phyloP scores from a whole-genome alignment of 202 grass and related monocot genomes.

The Schoenoplectus tabernaemontani region DNA sequence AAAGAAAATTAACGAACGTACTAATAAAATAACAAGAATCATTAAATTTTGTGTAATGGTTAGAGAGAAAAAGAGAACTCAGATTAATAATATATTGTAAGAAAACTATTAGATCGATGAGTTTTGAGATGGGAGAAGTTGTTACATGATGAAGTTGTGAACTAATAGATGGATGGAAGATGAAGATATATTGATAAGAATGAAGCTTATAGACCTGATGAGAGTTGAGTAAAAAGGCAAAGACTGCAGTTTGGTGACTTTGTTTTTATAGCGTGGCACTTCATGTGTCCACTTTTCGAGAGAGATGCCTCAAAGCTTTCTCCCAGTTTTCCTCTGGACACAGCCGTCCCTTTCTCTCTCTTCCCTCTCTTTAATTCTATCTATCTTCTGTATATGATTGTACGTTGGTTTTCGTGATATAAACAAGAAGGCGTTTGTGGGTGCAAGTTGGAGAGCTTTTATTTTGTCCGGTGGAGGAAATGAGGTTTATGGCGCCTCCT shows the following conservation, averaged over 20 bases:
- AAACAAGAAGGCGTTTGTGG: constrained; percentile 23
- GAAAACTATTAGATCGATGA: constrained; percentile 27
- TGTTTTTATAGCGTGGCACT: constrained; percentile 37
- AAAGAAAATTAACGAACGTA: background rate
- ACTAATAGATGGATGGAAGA: constrained; percentile 34
- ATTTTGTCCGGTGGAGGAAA: constrained; percentile 23
- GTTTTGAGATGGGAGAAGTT: constrained; percentile 21
- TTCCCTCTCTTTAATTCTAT: constrained; percentile 24
- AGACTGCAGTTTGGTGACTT: constrained; percentile 62
- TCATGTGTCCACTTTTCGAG: constrained; percentile 22
- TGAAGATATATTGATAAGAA: constrained; percentile 21
- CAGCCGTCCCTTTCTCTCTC: constrained; percentile 97
- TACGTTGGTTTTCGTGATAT: constrained; percentile 68
- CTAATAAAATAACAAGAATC: background rate
- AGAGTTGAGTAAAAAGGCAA: constrained; percentile 32
- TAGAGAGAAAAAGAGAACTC: constrained; percentile 40
- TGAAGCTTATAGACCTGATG: constrained; percentile 33
- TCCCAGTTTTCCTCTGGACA: constrained; percentile 63
- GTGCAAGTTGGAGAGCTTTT: constrained; percentile 31
- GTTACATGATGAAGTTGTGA: constrained; percentile 44
- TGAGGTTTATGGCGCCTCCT: constrained; percentile 19
- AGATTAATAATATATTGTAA: constrained; percentile 28
- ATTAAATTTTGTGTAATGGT: constrained; percentile 4
- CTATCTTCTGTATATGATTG: constrained; percentile 23
- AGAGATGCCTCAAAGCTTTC: constrained; percentile 76